Conservation (phyloP, 495 filamentous ascomycete genomes). For the Xylaria cubensis region DNA sequence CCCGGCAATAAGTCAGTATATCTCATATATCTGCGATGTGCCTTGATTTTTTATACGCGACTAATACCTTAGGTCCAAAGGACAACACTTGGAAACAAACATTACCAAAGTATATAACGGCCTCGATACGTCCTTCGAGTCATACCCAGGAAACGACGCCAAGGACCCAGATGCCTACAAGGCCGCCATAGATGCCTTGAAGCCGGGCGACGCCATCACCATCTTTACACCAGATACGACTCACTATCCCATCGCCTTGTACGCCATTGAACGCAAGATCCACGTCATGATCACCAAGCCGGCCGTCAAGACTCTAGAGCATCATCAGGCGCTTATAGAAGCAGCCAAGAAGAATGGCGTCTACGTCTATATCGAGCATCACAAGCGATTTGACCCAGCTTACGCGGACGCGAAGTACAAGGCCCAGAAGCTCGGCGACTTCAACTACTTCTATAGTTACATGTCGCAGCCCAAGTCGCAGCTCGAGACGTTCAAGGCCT, state of each 20-base stretch:
- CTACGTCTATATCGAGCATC: conserved; percentile 94
- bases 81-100: conserved; percentile 86
- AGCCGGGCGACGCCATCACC: conserved; percentile 86
- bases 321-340: conserved; percentile 77
- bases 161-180: conserved; percentile 87
- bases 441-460: conserved; percentile 98
- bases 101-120: conserved; percentile 86
- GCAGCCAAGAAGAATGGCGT: conserved; percentile 77
- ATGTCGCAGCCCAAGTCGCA: conserved; percentile 95
- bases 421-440: conserved; percentile 79
- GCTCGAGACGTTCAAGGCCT: conserved; percentile 94
- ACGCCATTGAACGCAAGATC: conserved; percentile 83
- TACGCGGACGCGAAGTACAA: conserved; percentile 86
- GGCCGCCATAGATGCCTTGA: conserved; percentile 82
- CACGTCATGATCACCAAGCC: conserved; percentile 96
- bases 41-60: not conserved
- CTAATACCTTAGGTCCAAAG: conserved; percentile 46
- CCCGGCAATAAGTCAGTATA: conserved; percentile 79
- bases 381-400: conserved; percentile 93
- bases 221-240: conserved; percentile 97
- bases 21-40: not conserved
- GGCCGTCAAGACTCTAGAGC: conserved; percentile 80
- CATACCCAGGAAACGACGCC: conserved; percentile 74
- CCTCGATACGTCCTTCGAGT: conserved; percentile 81
- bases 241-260: conserved; percentile 92